These are phyloP conservation scores for Leptographium procerum DNA, from an alignment of 2,329 filamentous ascomycete genomes.

Conservation along the genomic window DNA sequence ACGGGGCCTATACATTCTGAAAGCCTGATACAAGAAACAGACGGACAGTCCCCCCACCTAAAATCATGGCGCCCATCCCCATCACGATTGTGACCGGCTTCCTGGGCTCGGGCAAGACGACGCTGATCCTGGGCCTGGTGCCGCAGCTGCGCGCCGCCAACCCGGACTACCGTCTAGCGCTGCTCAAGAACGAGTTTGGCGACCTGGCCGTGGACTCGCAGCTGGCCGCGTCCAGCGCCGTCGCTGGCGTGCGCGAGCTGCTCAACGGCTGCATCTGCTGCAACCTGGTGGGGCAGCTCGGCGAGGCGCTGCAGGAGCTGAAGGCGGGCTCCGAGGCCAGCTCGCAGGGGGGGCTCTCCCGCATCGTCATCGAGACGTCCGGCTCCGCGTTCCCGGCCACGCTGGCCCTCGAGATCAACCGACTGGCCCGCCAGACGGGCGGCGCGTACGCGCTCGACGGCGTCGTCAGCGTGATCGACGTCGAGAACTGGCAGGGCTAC, in stretches of 20 bases:
- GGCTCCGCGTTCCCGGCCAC: slow-evolving; percentile 84
- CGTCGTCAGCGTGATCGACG: slow-evolving; percentile 81
- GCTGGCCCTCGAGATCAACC: slow-evolving; percentile 80
- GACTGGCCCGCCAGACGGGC: slow-evolving; percentile 57
- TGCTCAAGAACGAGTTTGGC: slow-evolving; percentile 97
- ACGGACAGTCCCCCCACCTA: too few species aligned
- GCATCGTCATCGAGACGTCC: slow-evolving; percentile 88
- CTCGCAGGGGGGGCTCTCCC: slow-evolving; percentile 56
- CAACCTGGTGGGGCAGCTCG: slow-evolving; percentile 88
- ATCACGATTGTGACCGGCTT: slow-evolving; percentile 96
- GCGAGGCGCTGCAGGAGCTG: slow-evolving; percentile 67
- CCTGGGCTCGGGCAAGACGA: slow-evolving; percentile 92
- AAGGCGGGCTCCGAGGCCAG: slow-evolving; percentile 24
- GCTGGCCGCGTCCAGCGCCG: slow-evolving; percentile 69
- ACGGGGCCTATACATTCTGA: too few species aligned
- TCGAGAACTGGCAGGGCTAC: slow-evolving; percentile 91
- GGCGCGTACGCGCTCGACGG: slow-evolving; percentile 68
- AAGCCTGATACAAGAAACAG: too few species aligned
- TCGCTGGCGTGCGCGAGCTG: slow-evolving; percentile 83
- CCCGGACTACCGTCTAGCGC: slow-evolving; percentile 71
- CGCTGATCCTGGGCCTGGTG: slow-evolving; percentile 84
- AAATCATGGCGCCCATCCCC: slow-evolving; percentile 62
- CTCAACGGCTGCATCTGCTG: slow-evolving; percentile 98
- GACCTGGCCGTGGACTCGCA: slow-evolving; percentile 89
- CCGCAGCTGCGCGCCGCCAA: slow-evolving; percentile 72